Evolutionary conservation across 2,329 filamentous ascomycete genomes (phyloP).

Genomic region (Endocalyx cinctus): DNA sequence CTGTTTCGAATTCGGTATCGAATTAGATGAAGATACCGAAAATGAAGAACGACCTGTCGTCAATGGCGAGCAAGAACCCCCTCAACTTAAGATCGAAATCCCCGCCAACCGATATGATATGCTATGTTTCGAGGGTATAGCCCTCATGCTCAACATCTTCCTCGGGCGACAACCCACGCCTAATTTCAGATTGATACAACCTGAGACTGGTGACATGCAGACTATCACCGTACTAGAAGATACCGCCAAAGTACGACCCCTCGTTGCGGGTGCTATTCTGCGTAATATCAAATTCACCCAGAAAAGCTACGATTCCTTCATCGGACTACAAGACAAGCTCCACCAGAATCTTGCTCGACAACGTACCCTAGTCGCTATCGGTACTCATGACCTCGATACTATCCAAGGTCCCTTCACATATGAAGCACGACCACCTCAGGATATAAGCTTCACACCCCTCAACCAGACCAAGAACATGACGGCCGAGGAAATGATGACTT

Average conservation of each 20-base stretch:
- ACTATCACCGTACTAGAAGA: constrained; percentile 74
- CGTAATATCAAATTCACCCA: constrained; percentile 89
- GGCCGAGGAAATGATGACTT: constrained; percentile 82
- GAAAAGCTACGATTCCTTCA: constrained; percentile 94
- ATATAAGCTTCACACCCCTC: constrained; percentile 85
- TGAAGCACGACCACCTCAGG: constrained; percentile 83
- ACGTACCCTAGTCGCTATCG: constrained; percentile 91
- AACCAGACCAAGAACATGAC: constrained; percentile 91
- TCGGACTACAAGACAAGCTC: constrained; percentile 93
- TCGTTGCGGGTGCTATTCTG: constrained; percentile 84
- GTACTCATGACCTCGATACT: constrained; percentile 93
- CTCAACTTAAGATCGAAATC: constrained; percentile 97
- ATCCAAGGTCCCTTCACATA: constrained; percentile 95
- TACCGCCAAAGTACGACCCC: constrained; percentile 75
- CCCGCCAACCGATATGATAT: constrained; percentile 92
- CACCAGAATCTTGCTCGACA: constrained; percentile 94
- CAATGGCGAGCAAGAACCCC: constrained; percentile 66
- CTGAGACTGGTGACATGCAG: constrained; percentile 68
- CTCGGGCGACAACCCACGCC: constrained; percentile 70
- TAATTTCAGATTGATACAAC: constrained; percentile 71
- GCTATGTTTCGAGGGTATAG: constrained; percentile 96
- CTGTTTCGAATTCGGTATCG: constrained; percentile 98
- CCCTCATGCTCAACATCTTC: constrained; percentile 64
- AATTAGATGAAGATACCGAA: constrained; percentile 93
- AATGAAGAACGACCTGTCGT: constrained; percentile 39